Evolutionary conservation across 2,329 filamentous ascomycete species (phyloP), one percentile per base, ranked within the genome.

Genomic region (Zopfia rhizophila): DNA sequence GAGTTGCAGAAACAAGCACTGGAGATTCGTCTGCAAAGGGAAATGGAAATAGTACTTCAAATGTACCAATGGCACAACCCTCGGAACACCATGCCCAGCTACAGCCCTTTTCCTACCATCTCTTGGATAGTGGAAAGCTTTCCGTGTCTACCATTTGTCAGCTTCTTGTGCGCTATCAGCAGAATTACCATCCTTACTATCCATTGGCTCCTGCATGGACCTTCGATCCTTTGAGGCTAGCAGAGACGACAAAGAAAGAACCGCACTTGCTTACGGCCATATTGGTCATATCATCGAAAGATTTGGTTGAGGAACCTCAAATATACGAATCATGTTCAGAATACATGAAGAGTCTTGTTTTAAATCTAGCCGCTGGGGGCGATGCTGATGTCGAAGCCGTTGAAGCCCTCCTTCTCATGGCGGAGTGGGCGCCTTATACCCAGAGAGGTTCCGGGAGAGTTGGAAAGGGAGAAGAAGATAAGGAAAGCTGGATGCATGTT

Each of bases 401-500:
- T 0, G 87, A 90, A 61, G 85, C 86, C 2, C 70, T 90, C 2
- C 73, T 90, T 0, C 74, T 90, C 2, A 79, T 90, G 1, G 87
- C 87, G 0, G 87, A 90, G 60, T 90, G 87, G 87, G 86, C 85
- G 5, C 85, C 86, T 0, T 86, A 88, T 50, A 83, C 84, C 0
- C 79, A 85, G 2, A 75, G 84, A 5, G 79, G 79, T 3, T 82
- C 83, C 21, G 83, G 83, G 22, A 78, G 82, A 18, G 84, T 90
- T 14, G 87, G 87, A 0, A 80, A 86, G 43, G 87, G 87, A 7
- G 87, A 90, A 65, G 87, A 90, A 62, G 87, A 90, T 57, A 81
- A 87, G 31, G 86, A 87, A 21, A 86, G 86, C 0, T 90, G 87
- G 87, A 90, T 90, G 86, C 84, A 89, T 57, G 85, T 89, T 5